These are phyloP conservation scores for Thuja plicata DNA, from an alignment of 83 land plant species.

Conservation along the genomic window DNA sequence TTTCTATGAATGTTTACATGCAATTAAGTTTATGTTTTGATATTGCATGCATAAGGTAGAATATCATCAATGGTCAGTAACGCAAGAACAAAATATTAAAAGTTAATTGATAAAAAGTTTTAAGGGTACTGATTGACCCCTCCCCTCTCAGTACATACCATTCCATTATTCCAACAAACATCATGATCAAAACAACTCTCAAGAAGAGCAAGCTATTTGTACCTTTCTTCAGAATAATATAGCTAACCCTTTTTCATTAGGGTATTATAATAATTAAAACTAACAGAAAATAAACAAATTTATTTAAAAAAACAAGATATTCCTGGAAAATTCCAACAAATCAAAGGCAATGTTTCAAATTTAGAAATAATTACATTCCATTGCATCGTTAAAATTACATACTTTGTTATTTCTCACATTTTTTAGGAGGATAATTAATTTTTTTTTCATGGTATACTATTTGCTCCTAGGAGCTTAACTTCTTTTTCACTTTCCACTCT, in stretches of 20 bases:
- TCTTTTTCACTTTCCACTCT: neutral
- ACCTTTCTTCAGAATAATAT: neutral
- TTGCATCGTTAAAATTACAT: neutral
- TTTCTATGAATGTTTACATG: no score
- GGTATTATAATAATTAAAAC: neutral
- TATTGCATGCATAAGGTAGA: no score
- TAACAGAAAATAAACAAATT: neutral
- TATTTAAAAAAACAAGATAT: neutral
- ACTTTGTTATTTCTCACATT: neutral
- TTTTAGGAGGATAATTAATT: no score
- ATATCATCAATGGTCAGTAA: no score
- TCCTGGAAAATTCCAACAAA: neutral
- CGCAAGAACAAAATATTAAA: no score
- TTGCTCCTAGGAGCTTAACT: neutral
- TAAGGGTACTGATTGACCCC: no score
- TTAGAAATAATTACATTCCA: neutral
- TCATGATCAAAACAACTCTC: neutral
- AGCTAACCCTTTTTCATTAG: neutral
- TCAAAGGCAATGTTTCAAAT: neutral
- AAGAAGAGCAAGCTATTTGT: neutral
- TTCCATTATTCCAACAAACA: no score
- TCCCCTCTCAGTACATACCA: no score
- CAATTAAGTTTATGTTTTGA: no score
- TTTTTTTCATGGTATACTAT: no score
- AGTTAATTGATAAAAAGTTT: no score